Evolutionary conservation across 805 yeast species (phyloP), one percentile per base, ranked within the genome.

Genomic region (Zygoascus bituminiphila): DNA sequence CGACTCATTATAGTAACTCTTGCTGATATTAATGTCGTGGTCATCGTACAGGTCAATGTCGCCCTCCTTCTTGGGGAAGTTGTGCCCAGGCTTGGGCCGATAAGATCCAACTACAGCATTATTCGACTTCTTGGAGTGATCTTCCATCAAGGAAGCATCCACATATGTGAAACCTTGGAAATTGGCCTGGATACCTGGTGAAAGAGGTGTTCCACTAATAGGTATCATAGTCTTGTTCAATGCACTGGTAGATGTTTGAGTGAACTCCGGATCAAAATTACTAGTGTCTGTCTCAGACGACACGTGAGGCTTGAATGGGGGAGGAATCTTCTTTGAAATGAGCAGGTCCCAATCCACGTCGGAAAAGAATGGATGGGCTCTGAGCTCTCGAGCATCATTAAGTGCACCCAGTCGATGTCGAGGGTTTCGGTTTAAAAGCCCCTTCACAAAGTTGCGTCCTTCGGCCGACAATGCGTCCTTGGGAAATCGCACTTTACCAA

Each of bases 141-240:
- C 85, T 57, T 89, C 96, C 60, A 89, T 95, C 74, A 91, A 81
- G 22, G 94, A 83, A 54, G 86, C 97, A 64, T 89, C 96, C 44
- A 91, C 97, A 66, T 85, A 93, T 0, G 98, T 93, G 66, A 93
- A 93, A 0, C 98, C 98, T 59, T 87, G 88, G 70, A 93, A 93
- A 63, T 89, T 89, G 46, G 93, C 97, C 69, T 93, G 98, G 60
- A 91, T 81, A 0, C 94, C 96, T 2, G 96, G 96, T 8, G 94
- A 82, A 54, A 93, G 70, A 26, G 98, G 98, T 3, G 96, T 85
- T 79, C 71, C 10, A 78, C 81, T 54, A 72, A 42, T 29, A 8
- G 62, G 55, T 42, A 66, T 67, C 60, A 57, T 69, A 59, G 60
- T 67, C 62, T 82, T 73, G 73, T 70, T 82, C 64, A 88, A 77